These are phyloP conservation scores for Suillus sp. DNA, from an alignment of 768 basidiomycete genomes.

Conservation along the genomic window DNA sequence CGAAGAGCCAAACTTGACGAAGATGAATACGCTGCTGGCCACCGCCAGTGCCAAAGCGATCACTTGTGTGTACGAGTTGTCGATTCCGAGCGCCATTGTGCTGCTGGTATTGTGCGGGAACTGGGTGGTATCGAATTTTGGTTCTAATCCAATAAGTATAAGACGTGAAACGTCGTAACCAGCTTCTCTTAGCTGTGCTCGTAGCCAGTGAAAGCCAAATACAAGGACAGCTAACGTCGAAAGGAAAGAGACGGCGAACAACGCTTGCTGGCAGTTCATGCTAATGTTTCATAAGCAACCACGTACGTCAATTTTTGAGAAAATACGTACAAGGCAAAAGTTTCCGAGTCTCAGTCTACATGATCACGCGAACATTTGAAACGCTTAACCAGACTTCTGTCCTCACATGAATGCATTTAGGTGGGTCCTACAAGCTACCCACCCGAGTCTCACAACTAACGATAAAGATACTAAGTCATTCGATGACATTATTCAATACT, in stretches of 20 bases:
- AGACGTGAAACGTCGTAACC: slow-evolving; percentile 61
- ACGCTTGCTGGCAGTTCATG: slow-evolving; percentile 53
- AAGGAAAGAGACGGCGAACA: slow-evolving; percentile 57
- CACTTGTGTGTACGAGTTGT: slow-evolving; percentile 40
- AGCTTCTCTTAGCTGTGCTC: slow-evolving; percentile 46
- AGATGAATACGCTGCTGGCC: slow-evolving; percentile 51
- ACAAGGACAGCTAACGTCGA: slow-evolving; percentile 50
- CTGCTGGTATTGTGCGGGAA: neutral
- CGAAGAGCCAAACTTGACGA: slow-evolving; percentile 46
- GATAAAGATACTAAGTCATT: no score
- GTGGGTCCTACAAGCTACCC: neutral
- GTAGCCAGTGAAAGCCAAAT: slow-evolving; percentile 43
- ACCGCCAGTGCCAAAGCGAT: slow-evolving; percentile 55
- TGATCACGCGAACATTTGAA: neutral
- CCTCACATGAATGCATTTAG: neutral
- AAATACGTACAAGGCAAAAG: neutral
- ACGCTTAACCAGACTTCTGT: neutral
- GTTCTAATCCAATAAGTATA: slow-evolving; percentile 63
- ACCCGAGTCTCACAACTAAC: neutral
- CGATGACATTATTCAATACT: neutral
- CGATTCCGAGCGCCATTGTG: slow-evolving; percentile 20
- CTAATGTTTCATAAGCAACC: neutral
- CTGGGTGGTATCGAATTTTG: slow-evolving; percentile 20
- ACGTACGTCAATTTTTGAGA: neutral
- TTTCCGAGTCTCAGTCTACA: neutral